These are phyloP conservation scores for Entophlyctis luteolus DNA, from an alignment of 192 early-diverging fungal genomes.

Conservation along the genomic window DNA sequence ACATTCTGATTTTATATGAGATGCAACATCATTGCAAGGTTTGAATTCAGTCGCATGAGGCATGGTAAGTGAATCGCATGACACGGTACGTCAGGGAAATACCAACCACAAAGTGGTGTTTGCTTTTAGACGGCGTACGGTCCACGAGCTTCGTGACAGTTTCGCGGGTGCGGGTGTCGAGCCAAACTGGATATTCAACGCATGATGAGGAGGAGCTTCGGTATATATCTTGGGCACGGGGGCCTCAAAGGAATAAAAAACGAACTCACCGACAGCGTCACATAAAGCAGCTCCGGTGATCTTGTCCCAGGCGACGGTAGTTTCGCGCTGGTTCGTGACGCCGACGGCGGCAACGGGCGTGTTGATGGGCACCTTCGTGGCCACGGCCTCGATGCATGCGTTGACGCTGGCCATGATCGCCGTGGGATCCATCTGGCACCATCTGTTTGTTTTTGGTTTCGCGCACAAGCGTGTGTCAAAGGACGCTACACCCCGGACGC, in stretches of 20 bases:
- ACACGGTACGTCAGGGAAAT: background rate
- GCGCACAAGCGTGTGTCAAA: no score
- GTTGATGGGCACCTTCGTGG: slow-evolving; percentile 54
- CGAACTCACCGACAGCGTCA: slow-evolving; percentile 10
- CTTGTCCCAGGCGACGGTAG: slow-evolving; percentile 84
- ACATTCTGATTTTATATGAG: slow-evolving; percentile 28
- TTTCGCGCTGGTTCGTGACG: slow-evolving; percentile 95
- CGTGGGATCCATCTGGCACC: slow-evolving; percentile 85
- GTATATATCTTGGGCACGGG: no score
- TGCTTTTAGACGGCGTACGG: slow-evolving; percentile 49
- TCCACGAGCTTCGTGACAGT: slow-evolving; percentile 62
- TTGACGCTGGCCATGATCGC: slow-evolving; percentile 68
- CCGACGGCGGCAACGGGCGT: slow-evolving; percentile 63
- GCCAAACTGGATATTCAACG: slow-evolving; percentile 62
- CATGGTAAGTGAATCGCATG: slow-evolving; percentile 10
- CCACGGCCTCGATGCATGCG: slow-evolving; percentile 63
- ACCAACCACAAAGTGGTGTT: slow-evolving; percentile 39
- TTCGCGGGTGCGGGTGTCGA: slow-evolving; percentile 75
- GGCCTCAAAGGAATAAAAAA: background rate
- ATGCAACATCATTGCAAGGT: background rate
- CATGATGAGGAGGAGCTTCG: background rate
- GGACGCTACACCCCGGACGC: no score
- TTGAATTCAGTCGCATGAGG: background rate
- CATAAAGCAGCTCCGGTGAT: slow-evolving; percentile 53
- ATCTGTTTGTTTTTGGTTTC: slow-evolving; percentile 52